phyloP scores from a whole-genome alignment of 345 rosid species.

The Barbarea vulgaris region DNA sequence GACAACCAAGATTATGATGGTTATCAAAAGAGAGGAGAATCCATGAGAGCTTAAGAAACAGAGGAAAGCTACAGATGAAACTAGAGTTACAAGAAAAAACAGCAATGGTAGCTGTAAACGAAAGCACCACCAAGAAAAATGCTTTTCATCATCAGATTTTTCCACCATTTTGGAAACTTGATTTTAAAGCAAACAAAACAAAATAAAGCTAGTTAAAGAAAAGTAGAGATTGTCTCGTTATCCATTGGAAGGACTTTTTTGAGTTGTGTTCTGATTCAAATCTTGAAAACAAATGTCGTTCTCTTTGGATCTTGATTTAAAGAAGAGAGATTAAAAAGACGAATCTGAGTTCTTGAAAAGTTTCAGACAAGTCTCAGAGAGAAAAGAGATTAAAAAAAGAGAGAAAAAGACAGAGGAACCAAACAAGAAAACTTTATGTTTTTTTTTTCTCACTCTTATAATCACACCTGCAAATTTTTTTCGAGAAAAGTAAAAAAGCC shows the following conservation, averaged over 20 bases:
- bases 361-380: conserved; percentile 19
- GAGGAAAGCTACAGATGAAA: conserved; percentile 15
- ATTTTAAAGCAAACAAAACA: background rate
- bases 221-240: background rate
- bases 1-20: conserved; percentile 20
- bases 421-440: conserved; percentile 17
- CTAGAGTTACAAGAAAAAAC: conserved; percentile 8
- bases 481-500: conserved; percentile 31
- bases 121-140: conserved; percentile 31
- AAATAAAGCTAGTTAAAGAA: conserved; percentile 16
- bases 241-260: conserved; percentile 15
- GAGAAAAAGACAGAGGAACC: conserved; percentile 33
- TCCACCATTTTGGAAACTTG: conserved; percentile 27
- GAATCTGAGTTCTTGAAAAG: conserved; percentile 22
- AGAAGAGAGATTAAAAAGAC: background rate
- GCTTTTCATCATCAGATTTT: conserved; percentile 27
- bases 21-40: conserved; percentile 14
- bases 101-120: conserved; percentile 30
- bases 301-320: conserved; percentile 3
- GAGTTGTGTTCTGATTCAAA: background rate
- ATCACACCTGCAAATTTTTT: conserved; percentile 32
- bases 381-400: background rate
- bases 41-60: conserved; percentile 23
- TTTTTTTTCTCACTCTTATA: background rate
- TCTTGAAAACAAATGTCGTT: background rate